phyloP scores from a whole-genome alignment of 225 moss, liverwort and hornwort species.

The Sphagnum tenellum region DNA sequence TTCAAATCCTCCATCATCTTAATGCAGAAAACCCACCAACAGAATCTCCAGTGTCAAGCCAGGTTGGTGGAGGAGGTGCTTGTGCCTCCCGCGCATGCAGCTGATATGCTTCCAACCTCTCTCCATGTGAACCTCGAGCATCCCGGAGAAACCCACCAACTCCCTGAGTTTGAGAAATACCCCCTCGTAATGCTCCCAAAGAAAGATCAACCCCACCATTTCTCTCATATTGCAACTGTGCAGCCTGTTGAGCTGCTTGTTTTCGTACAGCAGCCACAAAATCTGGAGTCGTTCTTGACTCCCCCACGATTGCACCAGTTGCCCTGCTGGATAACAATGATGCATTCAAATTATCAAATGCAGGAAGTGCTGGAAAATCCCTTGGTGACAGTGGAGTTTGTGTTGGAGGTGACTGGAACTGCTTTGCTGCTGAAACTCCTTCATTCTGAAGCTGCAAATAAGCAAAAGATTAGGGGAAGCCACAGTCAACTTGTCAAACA shows the following conservation, averaged over 20 bases:
- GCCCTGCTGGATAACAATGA: constrained; percentile 1
- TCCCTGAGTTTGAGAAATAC: constrained; percentile 16
- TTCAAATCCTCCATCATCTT: too few relatives aligned
- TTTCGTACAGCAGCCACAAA: constrained; percentile 50
- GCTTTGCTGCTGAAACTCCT: constrained; percentile 17
- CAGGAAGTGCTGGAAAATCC: constrained; percentile 40
- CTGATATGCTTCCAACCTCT: constrained; percentile 32
- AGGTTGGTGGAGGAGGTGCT: constrained; percentile 24
- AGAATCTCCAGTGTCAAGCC: constrained; percentile 55
- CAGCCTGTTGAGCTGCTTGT: constrained; percentile 39
- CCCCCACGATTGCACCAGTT: constrained; percentile 5
- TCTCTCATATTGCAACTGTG: constrained; percentile 43
- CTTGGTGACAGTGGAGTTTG: constrained; percentile 29
- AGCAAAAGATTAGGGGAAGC: too few relatives aligned
- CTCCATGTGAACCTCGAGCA: constrained; percentile 13
- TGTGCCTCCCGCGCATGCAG: constrained; percentile 24
- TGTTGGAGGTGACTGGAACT: constrained; percentile 26
- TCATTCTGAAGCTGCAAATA: constrained; percentile 41
- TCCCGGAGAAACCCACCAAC: constrained; percentile 25
- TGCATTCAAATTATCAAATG: constrained; percentile 20
- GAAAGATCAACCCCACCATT: constrained; percentile 33
- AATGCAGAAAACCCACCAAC: constrained; percentile 23
- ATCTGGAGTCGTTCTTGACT: constrained; percentile 23
- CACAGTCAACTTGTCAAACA: too few relatives aligned
- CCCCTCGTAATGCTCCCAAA: constrained; percentile 14